Conservation (phyloP, 306 rosid species). For the Astragalus membranaceus region DNA sequence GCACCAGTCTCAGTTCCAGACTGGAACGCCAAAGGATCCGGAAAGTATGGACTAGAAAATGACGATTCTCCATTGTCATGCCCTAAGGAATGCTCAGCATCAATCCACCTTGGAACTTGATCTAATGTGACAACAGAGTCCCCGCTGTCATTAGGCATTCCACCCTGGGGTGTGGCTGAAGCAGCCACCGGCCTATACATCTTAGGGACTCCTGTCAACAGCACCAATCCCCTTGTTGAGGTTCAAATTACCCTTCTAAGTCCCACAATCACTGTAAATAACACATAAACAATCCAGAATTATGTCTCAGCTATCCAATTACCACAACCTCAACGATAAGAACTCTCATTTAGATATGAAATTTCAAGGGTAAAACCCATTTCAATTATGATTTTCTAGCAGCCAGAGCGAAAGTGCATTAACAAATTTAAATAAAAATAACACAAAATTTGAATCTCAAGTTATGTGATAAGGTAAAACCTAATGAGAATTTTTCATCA, state of each 20-base stretch:
- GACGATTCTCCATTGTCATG: slow-evolving; percentile 57
- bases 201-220: slow-evolving; percentile 28
- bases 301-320: slow-evolving; percentile 13
- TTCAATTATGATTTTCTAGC: slow-evolving; percentile 18
- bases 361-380: slow-evolving; percentile 1
- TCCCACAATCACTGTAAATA: slow-evolving; percentile 19
- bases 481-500: background rate
- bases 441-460: slow-evolving; percentile 11
- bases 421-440: background rate
- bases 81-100: slow-evolving; percentile 67
- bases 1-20: slow-evolving; percentile 39
- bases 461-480: background rate
- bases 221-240: slow-evolving; percentile 21
- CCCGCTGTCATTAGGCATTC: slow-evolving; percentile 55
- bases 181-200: slow-evolving; percentile 72
- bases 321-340: slow-evolving; percentile 9
- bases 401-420: slow-evolving; percentile 14
- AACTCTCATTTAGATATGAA: slow-evolving; percentile 3
- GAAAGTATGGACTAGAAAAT: slow-evolving; percentile 51
- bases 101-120: slow-evolving; percentile 94
- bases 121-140: slow-evolving; percentile 73
- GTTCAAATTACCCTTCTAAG: slow-evolving; percentile 14
- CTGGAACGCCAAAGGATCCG: slow-evolving; percentile 68
- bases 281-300: slow-evolving; percentile 21
- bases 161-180: slow-evolving; percentile 51